These are phyloP conservation scores for Brassica incana DNA, from an alignment of 345 rosid genomes.

Conservation along the genomic window DNA sequence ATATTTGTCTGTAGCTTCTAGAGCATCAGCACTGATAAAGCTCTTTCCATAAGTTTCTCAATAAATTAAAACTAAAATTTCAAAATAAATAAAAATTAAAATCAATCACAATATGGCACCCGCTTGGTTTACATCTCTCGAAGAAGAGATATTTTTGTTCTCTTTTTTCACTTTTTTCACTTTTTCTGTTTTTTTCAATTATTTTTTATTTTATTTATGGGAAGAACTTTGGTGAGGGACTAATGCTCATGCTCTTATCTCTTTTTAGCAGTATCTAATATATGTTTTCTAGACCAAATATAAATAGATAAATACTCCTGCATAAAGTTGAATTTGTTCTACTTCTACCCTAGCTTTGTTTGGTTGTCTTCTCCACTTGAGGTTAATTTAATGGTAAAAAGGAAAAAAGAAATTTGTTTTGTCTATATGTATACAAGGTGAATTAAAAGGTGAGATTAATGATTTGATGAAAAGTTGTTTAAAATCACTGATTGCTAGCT, in stretches of 20 bases:
- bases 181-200: too few relatives aligned
- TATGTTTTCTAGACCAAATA: not conserved
- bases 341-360: not conserved
- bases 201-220: too few relatives aligned
- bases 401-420: not conserved
- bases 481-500: constrained; percentile 28
- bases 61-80: too few relatives aligned
- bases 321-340: not conserved
- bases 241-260: not conserved
- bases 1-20: not conserved
- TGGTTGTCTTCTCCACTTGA: constrained; percentile 11
- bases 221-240: too few relatives aligned
- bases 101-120: too few relatives aligned
- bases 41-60: too few relatives aligned
- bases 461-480: constrained; percentile 17
- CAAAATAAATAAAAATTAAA: too few relatives aligned
- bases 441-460: constrained; percentile 14
- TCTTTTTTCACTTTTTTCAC: too few relatives aligned
- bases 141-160: too few relatives aligned
- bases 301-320: not conserved
- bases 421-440: not conserved
- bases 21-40: too few relatives aligned
- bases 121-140: too few relatives aligned
- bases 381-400: not conserved
- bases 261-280: not conserved